Evolutionary conservation across 1,284 basidiomycete genomes (phyloP), one percentile per base, ranked within the genome.

Genomic region (Phlebopus sp.): DNA sequence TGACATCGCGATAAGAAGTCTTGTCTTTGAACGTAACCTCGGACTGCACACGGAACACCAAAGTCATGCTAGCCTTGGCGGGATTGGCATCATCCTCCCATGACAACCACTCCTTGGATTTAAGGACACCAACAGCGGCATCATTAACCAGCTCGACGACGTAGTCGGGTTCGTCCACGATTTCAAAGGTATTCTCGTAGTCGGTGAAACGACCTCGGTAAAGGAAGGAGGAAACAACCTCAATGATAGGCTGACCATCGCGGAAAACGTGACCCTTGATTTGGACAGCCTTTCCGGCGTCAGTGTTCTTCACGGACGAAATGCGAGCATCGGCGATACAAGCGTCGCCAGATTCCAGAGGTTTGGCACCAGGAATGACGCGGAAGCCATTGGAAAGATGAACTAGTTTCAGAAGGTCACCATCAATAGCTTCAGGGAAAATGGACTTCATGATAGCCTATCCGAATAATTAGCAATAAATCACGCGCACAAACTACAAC

Each of bases 301-400:
- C 90, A 38, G 83, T 82, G 70, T 97, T 99, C 63, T 81, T 86
- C 54, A 99, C 91, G 8, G 93, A 94, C 37, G 87, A 78, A 54
- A 98, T 93, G 46, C 78, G 81, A 38, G 95, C 95, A 59, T 92
- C 88, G 14, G 94, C 88, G 46, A 85, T 86, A 77, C 95, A 97
- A 32, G 89, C 78, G 59, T 99, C 95, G 17, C 93, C 95, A 41
- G 83, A 93, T 57, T 80, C 73, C 47, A 98, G 79, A 42, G 89
- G 82, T 43, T 75, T 78, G 19, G 86, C 83, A 46, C 88, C 90
- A 25, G 89, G 79, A 49, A 97, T 72, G 64, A 95, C 80, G 52
- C 85, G 86, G 86, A 99, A 99, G 40, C 92, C 92, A 68, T 99
- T 99, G 34, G 92, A 92, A 30, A 99, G 81, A 68, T 99, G 97